Evolutionary conservation across 225 moss, liverwort and hornwort genomes (phyloP).

Genomic region (Ulota crispa): DNA sequence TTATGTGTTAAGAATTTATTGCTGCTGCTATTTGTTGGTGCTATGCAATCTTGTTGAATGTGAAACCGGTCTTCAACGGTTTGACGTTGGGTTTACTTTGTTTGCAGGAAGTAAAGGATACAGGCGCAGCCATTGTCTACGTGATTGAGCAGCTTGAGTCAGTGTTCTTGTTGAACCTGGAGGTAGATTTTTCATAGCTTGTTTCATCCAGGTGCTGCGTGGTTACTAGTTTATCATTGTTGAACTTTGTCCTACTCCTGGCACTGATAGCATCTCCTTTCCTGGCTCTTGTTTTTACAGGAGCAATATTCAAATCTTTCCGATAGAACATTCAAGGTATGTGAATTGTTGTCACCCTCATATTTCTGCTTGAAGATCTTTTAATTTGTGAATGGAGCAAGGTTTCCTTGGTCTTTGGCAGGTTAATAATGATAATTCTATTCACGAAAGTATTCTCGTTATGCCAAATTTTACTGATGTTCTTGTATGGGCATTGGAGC

Average conservation of each 20-base stretch:
- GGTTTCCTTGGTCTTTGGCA: neutral
- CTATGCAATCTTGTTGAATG: neutral
- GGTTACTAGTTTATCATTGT: neutral
- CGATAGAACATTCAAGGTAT: constrained; percentile 93
- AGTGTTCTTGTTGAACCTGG: constrained; percentile 52
- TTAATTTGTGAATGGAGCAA: neutral
- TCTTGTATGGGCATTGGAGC: neutral
- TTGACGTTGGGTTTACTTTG: neutral
- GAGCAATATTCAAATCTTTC: constrained; percentile 84
- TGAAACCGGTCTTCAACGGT: neutral
- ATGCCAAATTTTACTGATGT: neutral
- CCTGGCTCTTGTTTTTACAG: constrained; percentile 36
- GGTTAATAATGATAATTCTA: neutral
- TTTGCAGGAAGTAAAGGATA: constrained; percentile 54
- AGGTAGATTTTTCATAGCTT: constrained; percentile 36
- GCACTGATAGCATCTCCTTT: neutral
- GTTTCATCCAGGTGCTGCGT: constrained; percentile 9
- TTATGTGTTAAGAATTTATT: neutral
- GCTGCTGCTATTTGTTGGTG: neutral
- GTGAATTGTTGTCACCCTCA: neutral
- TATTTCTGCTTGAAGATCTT: neutral
- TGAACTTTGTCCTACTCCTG: neutral
- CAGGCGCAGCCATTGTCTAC: constrained; percentile 44
- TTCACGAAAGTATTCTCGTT: neutral
- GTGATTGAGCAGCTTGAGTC: constrained; percentile 65